Evolutionary conservation across 805 yeast genomes (phyloP).

Genomic region (Yamadazyma akitaensis): DNA sequence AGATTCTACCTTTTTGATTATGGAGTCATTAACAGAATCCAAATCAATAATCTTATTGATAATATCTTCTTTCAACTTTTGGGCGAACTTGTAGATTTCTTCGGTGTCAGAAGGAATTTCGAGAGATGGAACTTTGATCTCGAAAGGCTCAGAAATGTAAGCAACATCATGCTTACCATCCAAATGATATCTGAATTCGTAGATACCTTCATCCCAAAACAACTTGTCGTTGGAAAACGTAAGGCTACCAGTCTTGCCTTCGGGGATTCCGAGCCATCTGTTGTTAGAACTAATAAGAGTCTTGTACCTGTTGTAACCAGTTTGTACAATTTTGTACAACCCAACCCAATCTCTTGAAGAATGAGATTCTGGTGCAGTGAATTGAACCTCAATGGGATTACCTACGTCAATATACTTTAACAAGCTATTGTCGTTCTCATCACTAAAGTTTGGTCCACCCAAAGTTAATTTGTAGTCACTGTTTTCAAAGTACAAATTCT

Average conservation of each 20-base stretch:
- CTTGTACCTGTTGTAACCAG: conserved; percentile 50
- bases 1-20: conserved; percentile 23
- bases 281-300: conserved; percentile 63
- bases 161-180: conserved; percentile 68
- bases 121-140: conserved; percentile 45
- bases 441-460: conserved; percentile 18
- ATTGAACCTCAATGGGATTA: conserved; percentile 49
- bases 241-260: conserved; percentile 41
- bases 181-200: conserved; percentile 71
- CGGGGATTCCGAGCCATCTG: conserved; percentile 52
- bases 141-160: conserved; percentile 62
- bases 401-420: conserved; percentile 39
- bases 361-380: conserved; percentile 51
- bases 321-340: conserved; percentile 59
- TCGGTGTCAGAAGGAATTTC: conserved; percentile 27
- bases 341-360: conserved; percentile 72
- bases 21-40: conserved; percentile 24
- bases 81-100: conserved; percentile 30
- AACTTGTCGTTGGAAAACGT: conserved; percentile 47
- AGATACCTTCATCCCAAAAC: conserved; percentile 66
- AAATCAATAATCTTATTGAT: conserved; percentile 29
- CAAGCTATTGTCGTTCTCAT: conserved; percentile 9
- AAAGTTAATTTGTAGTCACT: conserved; percentile 30
- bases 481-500: conserved; percentile 35
- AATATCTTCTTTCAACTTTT: conserved; percentile 27